A percentile compares a stretch with the other conserved stretches of the same genome.
Conservation (phyloP, 371 early-diverging fungal species). For the Mucor circinelloides region DNA sequence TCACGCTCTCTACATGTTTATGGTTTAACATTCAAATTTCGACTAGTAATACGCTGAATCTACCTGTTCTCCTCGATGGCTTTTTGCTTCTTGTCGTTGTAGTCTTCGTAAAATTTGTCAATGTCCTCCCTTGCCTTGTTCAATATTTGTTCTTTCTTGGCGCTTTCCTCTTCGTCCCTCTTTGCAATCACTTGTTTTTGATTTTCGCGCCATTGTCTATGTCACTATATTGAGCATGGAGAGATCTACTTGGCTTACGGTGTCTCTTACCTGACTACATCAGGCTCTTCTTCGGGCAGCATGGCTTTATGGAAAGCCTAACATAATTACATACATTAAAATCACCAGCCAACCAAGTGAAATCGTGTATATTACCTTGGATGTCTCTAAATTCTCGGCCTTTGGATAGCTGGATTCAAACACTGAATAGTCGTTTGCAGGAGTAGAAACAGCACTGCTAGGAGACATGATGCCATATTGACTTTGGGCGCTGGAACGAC, state of each 20-base stretch:
- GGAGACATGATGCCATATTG: neutral
- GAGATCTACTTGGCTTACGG: neutral
- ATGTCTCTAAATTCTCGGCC: slow-evolving; percentile 49
- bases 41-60: neutral
- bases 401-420: slow-evolving; percentile 46
- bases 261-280: slow-evolving; percentile 48
- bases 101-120: slow-evolving; percentile 92
- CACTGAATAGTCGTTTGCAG: slow-evolving; percentile 33
- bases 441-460: neutral
- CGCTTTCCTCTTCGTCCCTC: slow-evolving; percentile 72
- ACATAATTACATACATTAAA: neutral
- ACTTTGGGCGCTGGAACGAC: neutral
- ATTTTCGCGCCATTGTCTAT: slow-evolving; percentile 80
- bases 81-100: slow-evolving; percentile 85
- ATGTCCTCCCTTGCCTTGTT: slow-evolving; percentile 76
- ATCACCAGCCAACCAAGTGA: neutral
- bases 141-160: slow-evolving; percentile 70
- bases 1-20: slow-evolving; percentile 46
- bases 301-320: slow-evolving; percentile 49
- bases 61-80: slow-evolving; percentile 77
- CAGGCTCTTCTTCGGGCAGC: slow-evolving; percentile 56
- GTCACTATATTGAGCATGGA: neutral
- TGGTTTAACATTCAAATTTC: neutral
- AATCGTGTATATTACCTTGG: slow-evolving; percentile 19
- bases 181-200: slow-evolving; percentile 70